Conservation (phyloP, 1,284 basidiomycete genomes). For the Heterobasidion annosum region DNA sequence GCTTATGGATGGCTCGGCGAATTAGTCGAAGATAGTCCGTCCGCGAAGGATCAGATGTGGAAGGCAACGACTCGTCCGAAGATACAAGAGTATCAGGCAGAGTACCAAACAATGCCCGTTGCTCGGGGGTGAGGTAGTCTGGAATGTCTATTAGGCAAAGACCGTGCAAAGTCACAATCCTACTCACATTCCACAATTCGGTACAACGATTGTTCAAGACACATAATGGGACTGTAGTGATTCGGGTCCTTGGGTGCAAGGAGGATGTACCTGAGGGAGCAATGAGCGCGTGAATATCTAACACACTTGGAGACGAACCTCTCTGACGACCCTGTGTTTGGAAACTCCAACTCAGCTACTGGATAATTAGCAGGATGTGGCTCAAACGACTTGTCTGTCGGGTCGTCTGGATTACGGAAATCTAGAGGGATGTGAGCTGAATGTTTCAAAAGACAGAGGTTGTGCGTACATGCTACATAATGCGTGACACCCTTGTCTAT, state of each 20-base stretch:
- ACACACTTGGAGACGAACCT: constrained; percentile 29
- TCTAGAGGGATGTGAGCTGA: constrained; percentile 26
- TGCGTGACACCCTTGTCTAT: background rate
- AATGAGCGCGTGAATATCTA: constrained; percentile 4
- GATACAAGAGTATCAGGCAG: constrained; percentile 41
- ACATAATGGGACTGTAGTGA: constrained; percentile 72
- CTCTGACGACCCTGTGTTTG: constrained; percentile 56
- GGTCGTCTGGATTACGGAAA: constrained; percentile 55
- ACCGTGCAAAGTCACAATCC: constrained; percentile 3
- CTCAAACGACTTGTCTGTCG: constrained; percentile 48
- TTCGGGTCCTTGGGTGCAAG: constrained; percentile 71
- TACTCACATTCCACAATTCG: constrained; percentile 58
- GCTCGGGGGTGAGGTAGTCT: constrained; percentile 62
- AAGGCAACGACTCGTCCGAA: constrained; percentile 13
- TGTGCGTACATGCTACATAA: background rate
- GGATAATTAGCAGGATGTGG: constrained; percentile 51
- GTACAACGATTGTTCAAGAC: constrained; percentile 56
- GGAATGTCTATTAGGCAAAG: constrained; percentile 12
- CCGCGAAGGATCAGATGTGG: constrained; percentile 13
- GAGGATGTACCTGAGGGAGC: constrained; percentile 47
- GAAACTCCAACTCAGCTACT: constrained; percentile 60
- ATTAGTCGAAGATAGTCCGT: constrained; percentile 48
- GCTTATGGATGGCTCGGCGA: constrained; percentile 52
- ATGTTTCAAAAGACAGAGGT: background rate
- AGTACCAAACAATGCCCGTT: constrained; percentile 56